Conservation (phyloP, 2,329 filamentous ascomycete species). For the Alternaria dauci region DNA sequence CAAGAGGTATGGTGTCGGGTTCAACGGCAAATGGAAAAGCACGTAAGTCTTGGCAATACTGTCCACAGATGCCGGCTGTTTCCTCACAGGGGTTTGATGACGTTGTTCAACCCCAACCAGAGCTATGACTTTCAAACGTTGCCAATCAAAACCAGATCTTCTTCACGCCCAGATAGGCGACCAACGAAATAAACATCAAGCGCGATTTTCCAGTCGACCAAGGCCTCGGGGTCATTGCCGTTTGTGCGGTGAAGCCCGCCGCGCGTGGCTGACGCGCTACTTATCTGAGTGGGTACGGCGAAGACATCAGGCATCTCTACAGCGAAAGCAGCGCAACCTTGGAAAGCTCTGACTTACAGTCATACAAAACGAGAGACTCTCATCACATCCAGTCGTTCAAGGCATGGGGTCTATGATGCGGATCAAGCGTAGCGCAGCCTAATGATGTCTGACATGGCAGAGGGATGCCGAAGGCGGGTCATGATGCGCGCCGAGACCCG, state of each 20-base stretch:
- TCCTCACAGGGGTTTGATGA: conserved; percentile 16
- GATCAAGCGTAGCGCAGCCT: conserved; percentile 18
- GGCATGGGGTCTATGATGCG: conserved; percentile 7
- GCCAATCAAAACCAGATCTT: not conserved
- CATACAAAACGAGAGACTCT: conserved; percentile 8
- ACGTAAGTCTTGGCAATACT: conserved; percentile 15
- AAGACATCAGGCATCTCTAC: conserved; percentile 3
- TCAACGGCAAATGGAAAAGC: conserved; percentile 4
- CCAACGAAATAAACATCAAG: not conserved
- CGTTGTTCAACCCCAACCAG: conserved; percentile 6
- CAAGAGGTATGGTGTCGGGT: conserved; percentile 3
- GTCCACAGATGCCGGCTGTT: conserved; percentile 9
- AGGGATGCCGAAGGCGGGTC: conserved; percentile 16
- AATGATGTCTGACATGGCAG: conserved; percentile 8
- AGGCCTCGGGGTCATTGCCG: not conserved
- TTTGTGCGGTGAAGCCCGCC: conserved; percentile 2
- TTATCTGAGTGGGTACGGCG: not conserved
- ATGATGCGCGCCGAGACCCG: conserved; percentile 20
- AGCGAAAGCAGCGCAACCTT: conserved; percentile 9
- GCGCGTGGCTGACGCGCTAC: conserved; percentile 2
- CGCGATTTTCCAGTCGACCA: not conserved
- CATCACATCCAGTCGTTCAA: conserved; percentile 16
- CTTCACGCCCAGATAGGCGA: conserved; percentile 2
- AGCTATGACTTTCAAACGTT: not conserved
- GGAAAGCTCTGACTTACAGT: conserved; percentile 7